Evolutionary conservation across 1,284 basidiomycete species (phyloP).

Genomic region (Sporisorium reilianum): DNA sequence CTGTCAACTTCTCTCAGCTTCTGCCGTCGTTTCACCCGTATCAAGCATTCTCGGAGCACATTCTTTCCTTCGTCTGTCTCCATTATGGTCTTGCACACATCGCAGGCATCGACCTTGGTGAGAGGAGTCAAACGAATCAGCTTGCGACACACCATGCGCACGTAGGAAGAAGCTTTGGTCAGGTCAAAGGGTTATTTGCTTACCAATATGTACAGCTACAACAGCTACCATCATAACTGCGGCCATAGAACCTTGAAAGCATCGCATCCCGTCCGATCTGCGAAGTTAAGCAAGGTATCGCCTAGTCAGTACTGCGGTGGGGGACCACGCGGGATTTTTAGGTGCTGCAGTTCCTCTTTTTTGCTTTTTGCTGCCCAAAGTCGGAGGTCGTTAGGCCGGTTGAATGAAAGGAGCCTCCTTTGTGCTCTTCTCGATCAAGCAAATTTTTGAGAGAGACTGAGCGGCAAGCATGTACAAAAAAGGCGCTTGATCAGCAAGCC

Average conservation of each 20-base stretch:
- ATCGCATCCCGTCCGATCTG: constrained; percentile 85
- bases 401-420: too few species aligned
- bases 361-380: not conserved
- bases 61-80: too few species aligned
- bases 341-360: constrained; percentile 77
- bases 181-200: too few species aligned
- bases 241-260: constrained; percentile 83
- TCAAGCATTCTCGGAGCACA: too few species aligned
- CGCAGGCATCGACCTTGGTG: too few species aligned
- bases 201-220: not conserved
- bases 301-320: constrained; percentile 85
- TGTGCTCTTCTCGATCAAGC: constrained; percentile 2
- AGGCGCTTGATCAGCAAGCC: not conserved
- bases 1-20: constrained; percentile 32
- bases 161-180: too few species aligned
- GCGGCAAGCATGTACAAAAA: not conserved
- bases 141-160: too few species aligned
- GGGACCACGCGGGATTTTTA: constrained; percentile 85
- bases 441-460: constrained; percentile 27
- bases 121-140: too few species aligned
- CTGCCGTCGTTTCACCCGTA: too few species aligned
- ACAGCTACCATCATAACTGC: constrained; percentile 72
- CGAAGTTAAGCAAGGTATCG: constrained; percentile 82
- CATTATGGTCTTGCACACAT: too few species aligned
- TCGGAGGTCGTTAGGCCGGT: not conserved